Evolutionary conservation across 345 rosid genomes (phyloP).

Genomic region (Acer yangbiense): DNA sequence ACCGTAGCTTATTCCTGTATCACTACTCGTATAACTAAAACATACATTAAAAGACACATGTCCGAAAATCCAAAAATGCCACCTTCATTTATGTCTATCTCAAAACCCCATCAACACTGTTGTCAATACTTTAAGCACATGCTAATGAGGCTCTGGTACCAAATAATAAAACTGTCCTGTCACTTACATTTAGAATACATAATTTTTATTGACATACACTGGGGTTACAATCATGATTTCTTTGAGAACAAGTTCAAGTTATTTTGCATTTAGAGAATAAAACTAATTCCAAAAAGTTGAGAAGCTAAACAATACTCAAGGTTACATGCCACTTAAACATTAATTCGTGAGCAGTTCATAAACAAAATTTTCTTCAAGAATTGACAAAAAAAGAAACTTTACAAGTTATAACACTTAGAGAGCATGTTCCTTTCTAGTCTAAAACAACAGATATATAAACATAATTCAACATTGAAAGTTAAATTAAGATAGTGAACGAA

Average conservation of each 20-base stretch:
- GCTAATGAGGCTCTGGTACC: background rate
- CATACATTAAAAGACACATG: background rate
- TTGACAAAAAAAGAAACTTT: background rate
- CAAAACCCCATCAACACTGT: background rate
- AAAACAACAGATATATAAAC: background rate
- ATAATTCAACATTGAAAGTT: background rate
- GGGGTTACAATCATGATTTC: background rate
- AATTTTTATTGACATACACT: background rate
- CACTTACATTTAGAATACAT: background rate
- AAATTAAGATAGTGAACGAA: conserved; percentile 12
- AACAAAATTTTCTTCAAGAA: background rate
- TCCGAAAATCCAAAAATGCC: background rate
- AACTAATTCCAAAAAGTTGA: background rate
- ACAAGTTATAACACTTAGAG: background rate
- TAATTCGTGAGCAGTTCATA: background rate
- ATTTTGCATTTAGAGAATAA: background rate
- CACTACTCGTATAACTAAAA: background rate
- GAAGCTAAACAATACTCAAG: background rate
- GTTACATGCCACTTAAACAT: background rate
- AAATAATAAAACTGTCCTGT: background rate
- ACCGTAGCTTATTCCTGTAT: background rate
- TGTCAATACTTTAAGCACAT: background rate
- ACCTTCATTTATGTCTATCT: background rate
- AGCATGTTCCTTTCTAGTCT: background rate
- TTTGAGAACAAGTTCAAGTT: background rate